Evolutionary conservation across 768 basidiomycete species (phyloP).

Genomic region (Tylopilus sp.): DNA sequence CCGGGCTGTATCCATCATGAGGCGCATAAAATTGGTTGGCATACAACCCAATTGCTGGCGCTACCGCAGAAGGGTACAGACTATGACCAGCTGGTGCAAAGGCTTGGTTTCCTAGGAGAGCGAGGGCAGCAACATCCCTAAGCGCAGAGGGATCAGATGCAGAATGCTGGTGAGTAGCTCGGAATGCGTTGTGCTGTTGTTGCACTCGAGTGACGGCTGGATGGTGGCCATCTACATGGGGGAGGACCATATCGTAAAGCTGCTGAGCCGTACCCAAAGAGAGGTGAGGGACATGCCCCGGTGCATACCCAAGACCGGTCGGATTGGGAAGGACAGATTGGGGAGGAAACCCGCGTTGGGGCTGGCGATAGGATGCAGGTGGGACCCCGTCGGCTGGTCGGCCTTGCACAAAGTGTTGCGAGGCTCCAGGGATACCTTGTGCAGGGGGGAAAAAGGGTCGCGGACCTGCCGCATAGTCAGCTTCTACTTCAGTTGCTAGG

Average conservation of each 20-base stretch:
- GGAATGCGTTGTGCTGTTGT: constrained; percentile 74
- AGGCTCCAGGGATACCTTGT: constrained; percentile 37
- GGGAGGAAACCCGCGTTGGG: constrained; percentile 54
- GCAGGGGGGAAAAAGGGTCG: constrained; percentile 51
- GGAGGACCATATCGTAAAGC: constrained; percentile 75
- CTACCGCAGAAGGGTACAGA: constrained; percentile 49
- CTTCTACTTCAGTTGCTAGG: constrained; percentile 24
- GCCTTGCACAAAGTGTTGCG: constrained; percentile 48
- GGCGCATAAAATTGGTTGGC: constrained; percentile 66
- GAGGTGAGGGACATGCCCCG: constrained; percentile 60
- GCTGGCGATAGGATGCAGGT: constrained; percentile 57
- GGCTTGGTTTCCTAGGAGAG: constrained; percentile 55
- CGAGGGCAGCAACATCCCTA: constrained; percentile 66
- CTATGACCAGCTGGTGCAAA: constrained; percentile 46
- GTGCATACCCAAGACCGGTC: constrained; percentile 49
- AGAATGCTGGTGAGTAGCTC: constrained; percentile 75
- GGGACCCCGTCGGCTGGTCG: constrained; percentile 49
- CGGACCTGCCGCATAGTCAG: constrained; percentile 58
- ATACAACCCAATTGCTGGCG: constrained; percentile 57
- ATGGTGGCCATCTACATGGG: constrained; percentile 48
- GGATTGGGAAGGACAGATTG: constrained; percentile 54
- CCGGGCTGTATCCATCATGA: constrained; percentile 54
- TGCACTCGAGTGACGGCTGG: constrained; percentile 73
- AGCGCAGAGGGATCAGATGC: constrained; percentile 77
- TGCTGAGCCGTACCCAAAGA: constrained; percentile 74